phyloP scores from a whole-genome alignment of 495 filamentous ascomycete genomes.

The Rhypophila decipiens region DNA sequence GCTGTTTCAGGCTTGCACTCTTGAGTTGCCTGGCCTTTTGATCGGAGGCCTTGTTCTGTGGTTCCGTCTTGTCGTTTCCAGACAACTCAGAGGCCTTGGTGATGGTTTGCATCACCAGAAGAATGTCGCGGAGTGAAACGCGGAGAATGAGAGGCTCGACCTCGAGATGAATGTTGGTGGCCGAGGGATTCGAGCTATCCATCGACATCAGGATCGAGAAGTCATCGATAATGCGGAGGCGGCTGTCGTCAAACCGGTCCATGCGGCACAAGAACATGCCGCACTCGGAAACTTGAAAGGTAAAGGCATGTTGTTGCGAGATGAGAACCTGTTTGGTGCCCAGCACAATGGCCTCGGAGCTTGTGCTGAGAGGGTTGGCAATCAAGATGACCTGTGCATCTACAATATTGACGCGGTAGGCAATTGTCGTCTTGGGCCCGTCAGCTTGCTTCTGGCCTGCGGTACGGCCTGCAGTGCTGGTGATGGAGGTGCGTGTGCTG shows the following conservation, averaged over 20 bases:
- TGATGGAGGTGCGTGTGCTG: conserved; percentile 8
- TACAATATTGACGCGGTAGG: conserved; percentile 88
- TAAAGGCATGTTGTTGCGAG: conserved; percentile 89
- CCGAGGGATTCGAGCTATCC: conserved; percentile 65
- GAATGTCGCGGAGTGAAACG: conserved; percentile 86
- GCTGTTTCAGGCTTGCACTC: conserved; percentile 48
- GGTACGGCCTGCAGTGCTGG: not conserved
- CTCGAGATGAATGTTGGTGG: conserved; percentile 77
- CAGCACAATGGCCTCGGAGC: conserved; percentile 92
- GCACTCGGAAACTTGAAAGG: conserved; percentile 83
- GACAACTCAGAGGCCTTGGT: conserved; percentile 89
- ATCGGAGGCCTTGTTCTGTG: conserved; percentile 28
- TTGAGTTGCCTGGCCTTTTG: conserved; percentile 64
- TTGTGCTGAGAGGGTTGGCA: conserved; percentile 81
- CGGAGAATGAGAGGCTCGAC: conserved; percentile 90
- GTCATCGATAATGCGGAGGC: conserved; percentile 88
- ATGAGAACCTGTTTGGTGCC: conserved; percentile 89
- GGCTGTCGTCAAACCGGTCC: conserved; percentile 85
- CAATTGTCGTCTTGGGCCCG: conserved; percentile 60
- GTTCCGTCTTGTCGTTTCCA: conserved; percentile 42
- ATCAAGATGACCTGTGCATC: conserved; percentile 95
- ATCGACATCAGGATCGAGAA: conserved; percentile 87
- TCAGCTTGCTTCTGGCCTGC: conserved; percentile 19
- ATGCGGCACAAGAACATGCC: conserved; percentile 99
- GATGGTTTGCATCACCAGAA: conserved; percentile 88